Base-by-base conservation (phyloP, 1,139 yeast species). In the Yamadazyma buinensis region DNA sequence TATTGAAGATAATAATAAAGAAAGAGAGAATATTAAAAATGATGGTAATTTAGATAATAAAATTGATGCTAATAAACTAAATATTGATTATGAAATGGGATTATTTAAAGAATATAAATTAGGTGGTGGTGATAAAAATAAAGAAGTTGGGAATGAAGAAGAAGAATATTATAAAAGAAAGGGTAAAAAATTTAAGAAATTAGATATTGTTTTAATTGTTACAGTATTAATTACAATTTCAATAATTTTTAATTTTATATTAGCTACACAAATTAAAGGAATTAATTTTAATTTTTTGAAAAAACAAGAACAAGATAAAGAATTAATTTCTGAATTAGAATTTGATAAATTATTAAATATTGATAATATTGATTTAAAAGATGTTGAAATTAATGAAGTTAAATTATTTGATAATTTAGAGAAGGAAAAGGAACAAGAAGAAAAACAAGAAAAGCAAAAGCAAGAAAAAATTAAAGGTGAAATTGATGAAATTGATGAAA, bases 351-450 rank as follows among this genome's bases (percentile, higher is more conserved):
- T 46, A n/a, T 33, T 46, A 26, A 34, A 43, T 25, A 39, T 44
- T 18, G 42, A 44, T 15, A 43, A 37, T 28, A 42, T 45, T 23
- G 40, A 41, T 22, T 32, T 30, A 12, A 30, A 38, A n/a, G 39
- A 30, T 25, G 35, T 29, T 2, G 38, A 41, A 26, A 27, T 38
- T 24, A 37, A 35, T 25, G 49, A 46, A 33, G 39, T 40, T 22
- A 46, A 44, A 35, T 38, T 46, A 21, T 15, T 5, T 5, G 19
- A 17, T 17, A 17, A 7, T 17, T 5, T 5, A 5, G 7, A 17
- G 5, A 17, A 17, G 7, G 7, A 17, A 5, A 5, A 5, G 7
- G 19, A 17, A 17, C 5, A 5, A 5, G 7, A 5, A 5, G 19
- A 17, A 17, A 7, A 17, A 17, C 7, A 5, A 17, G 19, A 17